These are phyloP conservation scores for Psilocybe tampanensis DNA, from an alignment of 768 basidiomycete genomes.

Conservation along the genomic window DNA sequence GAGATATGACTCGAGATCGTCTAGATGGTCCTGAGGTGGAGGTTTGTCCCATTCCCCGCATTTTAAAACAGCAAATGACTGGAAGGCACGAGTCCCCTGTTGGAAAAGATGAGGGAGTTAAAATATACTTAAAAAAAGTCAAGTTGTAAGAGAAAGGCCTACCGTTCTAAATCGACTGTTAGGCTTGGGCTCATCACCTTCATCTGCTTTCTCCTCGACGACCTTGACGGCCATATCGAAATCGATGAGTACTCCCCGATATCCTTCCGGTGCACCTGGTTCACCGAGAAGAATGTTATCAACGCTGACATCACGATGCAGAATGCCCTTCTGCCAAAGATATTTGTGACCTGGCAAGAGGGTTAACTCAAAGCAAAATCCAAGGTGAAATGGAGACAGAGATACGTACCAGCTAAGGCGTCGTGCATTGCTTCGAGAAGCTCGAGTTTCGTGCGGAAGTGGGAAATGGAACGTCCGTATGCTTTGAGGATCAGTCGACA, in stretches of 20 bases:
- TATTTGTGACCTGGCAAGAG: constrained; percentile 10
- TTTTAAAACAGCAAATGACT: no score
- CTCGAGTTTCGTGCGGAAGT: not conserved
- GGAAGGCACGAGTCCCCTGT: no score
- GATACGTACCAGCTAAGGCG: no score
- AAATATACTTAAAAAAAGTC: no score
- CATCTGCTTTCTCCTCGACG: not conserved
- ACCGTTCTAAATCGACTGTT: no score
- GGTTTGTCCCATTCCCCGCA: no score
- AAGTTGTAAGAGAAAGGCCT: no score
- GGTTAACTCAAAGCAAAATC: no score
- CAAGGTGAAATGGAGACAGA: no score
- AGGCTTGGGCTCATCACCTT: not conserved
- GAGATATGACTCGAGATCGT: no score
- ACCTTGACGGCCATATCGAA: constrained; percentile 19
- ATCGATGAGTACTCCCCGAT: constrained; percentile 14
- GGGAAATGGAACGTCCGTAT: constrained; percentile 6
- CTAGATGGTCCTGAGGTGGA: no score
- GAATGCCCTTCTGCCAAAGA: not conserved
- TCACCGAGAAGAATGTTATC: constrained; percentile 13
- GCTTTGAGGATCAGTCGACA: constrained; percentile 5
- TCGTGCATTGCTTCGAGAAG: constrained; percentile 10
- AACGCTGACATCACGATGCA: constrained; percentile 17
- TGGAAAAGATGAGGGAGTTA: no score
- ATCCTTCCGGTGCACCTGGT: not conserved